Base-by-base conservation (phyloP, 352 stramenopile species). In the Pythium volutum region DNA sequence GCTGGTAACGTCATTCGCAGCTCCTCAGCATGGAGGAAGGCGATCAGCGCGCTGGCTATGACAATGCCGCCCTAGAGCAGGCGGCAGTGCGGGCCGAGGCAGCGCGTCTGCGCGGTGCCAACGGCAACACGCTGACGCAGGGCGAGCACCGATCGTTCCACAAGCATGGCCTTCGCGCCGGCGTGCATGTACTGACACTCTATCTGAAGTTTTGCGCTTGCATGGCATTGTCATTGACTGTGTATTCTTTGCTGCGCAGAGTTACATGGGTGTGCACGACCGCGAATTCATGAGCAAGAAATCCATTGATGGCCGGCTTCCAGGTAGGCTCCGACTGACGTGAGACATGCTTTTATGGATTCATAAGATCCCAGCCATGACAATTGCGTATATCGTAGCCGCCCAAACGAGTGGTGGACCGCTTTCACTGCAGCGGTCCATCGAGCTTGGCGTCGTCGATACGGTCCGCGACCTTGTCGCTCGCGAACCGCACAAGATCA, bases 381-480 rank as follows among this genome's bases (percentile, higher is more conserved):
- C 15, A 11, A n/a, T 27, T 45, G 12, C 20, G 31, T 9, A 20
- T 8, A 3, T 31, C 25, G 16, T 63, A 72, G 64, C 48, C 33
- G 67, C 70, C 0, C 74, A 84, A 45, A 62, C 55, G 3, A 86
- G 74, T 22, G 73, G 74, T 0, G 55, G 64, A 8, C 55, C 71
- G 15, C 26, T 87, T 20, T 64, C 64, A 27, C 52, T 89, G 33
- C 76, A 87, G 54, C 76, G 80, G n/a, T 76, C 80, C 0, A 60
- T 88, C 12, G 75, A 79, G 54, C 42, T 88, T n/a, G 82, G 82
- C 3, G 71, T 84, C 5, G 7, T 69, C 16, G 26, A 20, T n/a
- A 49, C 54, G 0, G 39, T 69, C 5, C n/a, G 23, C n/a, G 38
- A 69, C 9, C 61, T 69, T 23, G 16, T 69, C 16, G 23, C 43